Conservation (phyloP, 2,329 filamentous ascomycete genomes). For the Xylariaceae sp. region DNA sequence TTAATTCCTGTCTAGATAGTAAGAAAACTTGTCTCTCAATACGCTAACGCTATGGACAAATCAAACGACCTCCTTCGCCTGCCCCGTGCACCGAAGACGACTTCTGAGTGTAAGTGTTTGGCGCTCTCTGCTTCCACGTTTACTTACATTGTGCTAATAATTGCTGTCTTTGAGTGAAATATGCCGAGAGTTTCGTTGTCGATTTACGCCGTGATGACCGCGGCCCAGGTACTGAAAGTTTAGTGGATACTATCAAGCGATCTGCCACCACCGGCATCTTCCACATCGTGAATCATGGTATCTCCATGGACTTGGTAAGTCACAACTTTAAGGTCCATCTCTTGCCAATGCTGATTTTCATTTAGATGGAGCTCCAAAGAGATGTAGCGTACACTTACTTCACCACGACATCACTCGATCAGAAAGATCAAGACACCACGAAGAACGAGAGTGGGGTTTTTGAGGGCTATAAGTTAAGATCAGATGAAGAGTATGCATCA, state of each 20-base stretch:
- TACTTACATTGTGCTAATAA: background rate
- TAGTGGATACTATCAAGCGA: slow-evolving; percentile 1
- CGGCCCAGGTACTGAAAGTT: background rate
- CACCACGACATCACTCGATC: background rate
- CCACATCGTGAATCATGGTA: slow-evolving; percentile 1
- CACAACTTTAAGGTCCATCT: background rate
- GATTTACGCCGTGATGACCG: background rate
- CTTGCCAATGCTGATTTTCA: background rate
- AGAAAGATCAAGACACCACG: slow-evolving; percentile 2
- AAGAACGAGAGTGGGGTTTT: slow-evolving; percentile 1
- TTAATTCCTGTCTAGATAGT: background rate
- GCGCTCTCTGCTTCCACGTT: no score
- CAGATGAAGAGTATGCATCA: background rate
- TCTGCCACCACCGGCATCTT: background rate
- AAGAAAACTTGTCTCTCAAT: background rate
- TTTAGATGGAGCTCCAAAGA: slow-evolving; percentile 1
- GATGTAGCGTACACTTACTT: slow-evolving; percentile 3
- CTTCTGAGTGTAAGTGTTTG: background rate
- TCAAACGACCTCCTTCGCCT: background rate
- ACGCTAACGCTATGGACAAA: background rate
- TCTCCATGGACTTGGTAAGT: background rate
- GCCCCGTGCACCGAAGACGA: background rate
- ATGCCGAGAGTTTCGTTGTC: background rate
- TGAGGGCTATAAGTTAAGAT: background rate
- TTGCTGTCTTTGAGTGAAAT: background rate